Conservation (phyloP, 2,329 filamentous ascomycete genomes). For the Monilinia polystroma region DNA sequence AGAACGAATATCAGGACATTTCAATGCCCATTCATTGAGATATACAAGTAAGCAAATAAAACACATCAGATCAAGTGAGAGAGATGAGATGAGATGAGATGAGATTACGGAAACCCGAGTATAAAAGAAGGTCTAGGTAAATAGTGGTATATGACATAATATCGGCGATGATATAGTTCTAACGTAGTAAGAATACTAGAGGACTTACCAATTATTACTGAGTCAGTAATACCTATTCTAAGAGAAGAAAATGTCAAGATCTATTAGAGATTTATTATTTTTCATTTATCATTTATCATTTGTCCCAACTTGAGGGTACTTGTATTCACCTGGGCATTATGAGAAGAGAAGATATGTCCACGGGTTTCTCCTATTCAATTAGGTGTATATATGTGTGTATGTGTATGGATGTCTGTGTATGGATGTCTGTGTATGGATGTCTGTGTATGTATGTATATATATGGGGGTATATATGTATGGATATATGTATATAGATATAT, state of each 20-base stretch:
- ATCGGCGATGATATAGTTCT: background rate
- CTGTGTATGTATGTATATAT: background rate
- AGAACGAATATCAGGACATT: background rate
- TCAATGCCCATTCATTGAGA: background rate
- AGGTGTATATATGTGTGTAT: too few species aligned
- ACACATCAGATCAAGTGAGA: background rate
- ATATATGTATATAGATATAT: background rate
- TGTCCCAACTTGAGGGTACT: too few species aligned
- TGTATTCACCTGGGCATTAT: too few species aligned
- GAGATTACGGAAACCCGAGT: slow-evolving; percentile 9
- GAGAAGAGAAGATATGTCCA: background rate
- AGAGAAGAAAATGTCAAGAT: too few species aligned
- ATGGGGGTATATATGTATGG: background rate
- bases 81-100: too few species aligned
- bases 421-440: background rate
- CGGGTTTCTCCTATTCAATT: too few species aligned
- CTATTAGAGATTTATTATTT: too few species aligned
- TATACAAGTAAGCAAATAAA: background rate
- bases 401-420: background rate
- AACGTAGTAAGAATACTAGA: too few species aligned
- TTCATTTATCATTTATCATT: too few species aligned
- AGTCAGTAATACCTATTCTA: too few species aligned
- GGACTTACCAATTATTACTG: too few species aligned
- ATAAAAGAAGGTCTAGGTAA: background rate
- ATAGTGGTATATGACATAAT: background rate